Conservation (phyloP, 257 asterid genomes). For the Ilex aquifolium region DNA sequence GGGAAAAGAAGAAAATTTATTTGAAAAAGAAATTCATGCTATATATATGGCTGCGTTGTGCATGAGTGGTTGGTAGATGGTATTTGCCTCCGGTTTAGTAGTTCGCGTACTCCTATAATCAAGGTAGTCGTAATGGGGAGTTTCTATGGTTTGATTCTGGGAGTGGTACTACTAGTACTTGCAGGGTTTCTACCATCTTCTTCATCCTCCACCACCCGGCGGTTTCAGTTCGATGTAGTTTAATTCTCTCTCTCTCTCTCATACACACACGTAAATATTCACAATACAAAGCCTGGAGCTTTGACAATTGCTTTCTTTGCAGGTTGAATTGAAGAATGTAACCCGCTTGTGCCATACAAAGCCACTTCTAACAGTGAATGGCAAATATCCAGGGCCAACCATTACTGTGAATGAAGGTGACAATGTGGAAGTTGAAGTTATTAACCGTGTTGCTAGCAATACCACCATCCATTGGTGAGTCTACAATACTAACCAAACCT, state of each 20-base stretch:
- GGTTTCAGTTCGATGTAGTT: slow-evolving; percentile 52
- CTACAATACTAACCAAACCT: too few species aligned
- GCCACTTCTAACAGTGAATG: slow-evolving; percentile 51
- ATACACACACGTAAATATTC: not conserved
- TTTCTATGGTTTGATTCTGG: slow-evolving; percentile 14
- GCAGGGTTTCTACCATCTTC: slow-evolving; percentile 24
- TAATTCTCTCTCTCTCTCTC: not conserved
- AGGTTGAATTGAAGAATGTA: slow-evolving; percentile 63
- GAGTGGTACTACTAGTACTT: slow-evolving; percentile 4
- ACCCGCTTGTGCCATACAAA: slow-evolving; percentile 53
- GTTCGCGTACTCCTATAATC: not conserved
- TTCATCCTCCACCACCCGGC: slow-evolving; percentile 32
- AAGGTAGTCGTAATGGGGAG: slow-evolving; percentile 28
- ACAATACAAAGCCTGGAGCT: not conserved
- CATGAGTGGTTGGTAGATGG: not conserved
- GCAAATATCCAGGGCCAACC: slow-evolving; percentile 70
- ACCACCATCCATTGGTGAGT: slow-evolving; percentile 76
- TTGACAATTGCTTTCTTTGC: slow-evolving; percentile 10
- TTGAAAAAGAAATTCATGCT: not conserved
- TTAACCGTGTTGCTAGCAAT: slow-evolving; percentile 44
- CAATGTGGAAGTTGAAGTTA: slow-evolving; percentile 49
- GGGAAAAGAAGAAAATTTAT: too few species aligned
- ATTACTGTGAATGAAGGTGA: slow-evolving; percentile 73
- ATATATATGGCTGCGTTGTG: not conserved
- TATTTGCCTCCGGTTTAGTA: not conserved